Conservation (phyloP, 1,139 yeast species). For the Yamadazyma songkhlaensis region DNA sequence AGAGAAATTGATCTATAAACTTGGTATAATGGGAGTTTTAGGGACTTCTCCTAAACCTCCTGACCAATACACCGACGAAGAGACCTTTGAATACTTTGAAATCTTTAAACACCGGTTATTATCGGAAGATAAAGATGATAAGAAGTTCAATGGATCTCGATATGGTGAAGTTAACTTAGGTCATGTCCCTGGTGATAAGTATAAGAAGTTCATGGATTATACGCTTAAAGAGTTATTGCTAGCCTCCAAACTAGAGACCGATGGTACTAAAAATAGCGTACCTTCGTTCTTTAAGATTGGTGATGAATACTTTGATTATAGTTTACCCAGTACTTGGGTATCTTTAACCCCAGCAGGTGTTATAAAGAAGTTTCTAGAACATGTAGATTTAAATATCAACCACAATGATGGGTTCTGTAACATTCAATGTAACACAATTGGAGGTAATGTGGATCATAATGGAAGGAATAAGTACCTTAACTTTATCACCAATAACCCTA, state of each 20-base stretch:
- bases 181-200: conserved; percentile 16
- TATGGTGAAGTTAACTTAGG: conserved; percentile 12
- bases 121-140: conserved; percentile 6
- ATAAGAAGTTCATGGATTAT: conserved; percentile 21
- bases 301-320: conserved; percentile 25
- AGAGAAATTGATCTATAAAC: conserved; percentile 35
- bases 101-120: conserved; percentile 31
- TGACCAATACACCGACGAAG: conserved; percentile 22
- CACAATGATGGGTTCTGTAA: conserved; percentile 29
- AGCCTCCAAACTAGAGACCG: conserved; percentile 20
- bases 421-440: conserved; percentile 18
- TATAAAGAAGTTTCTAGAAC: conserved; percentile 18
- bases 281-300: conserved; percentile 28
- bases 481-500: conserved; percentile 34
- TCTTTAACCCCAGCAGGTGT: conserved; percentile 29
- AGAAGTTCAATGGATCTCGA: conserved; percentile 8
- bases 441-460: conserved; percentile 2
- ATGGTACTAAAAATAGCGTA: conserved; percentile 21
- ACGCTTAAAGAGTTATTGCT: conserved; percentile 26
- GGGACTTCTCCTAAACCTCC: conserved; percentile 34
- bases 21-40: conserved; percentile 36
- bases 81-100: conserved; percentile 31
- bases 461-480: conserved; percentile 22
- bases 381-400: conserved; percentile 19
- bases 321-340: conserved; percentile 41